Base-by-base conservation (phyloP, 352 stramenopile species). In the Pythium myriotylum region DNA sequence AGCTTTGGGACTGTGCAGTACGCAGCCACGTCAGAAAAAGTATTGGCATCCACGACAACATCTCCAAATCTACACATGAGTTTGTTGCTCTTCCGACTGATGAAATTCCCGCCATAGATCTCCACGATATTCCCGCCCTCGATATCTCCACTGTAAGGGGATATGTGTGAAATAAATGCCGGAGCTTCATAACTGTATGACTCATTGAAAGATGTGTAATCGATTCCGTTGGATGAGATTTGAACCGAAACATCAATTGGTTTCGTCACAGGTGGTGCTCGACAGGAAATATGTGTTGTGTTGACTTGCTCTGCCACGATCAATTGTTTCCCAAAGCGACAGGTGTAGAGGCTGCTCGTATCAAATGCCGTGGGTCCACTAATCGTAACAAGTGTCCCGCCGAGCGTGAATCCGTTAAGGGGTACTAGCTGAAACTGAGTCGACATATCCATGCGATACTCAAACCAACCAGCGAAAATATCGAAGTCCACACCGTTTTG, bases 11-110 rank as follows among this genome's bases (percentile, higher is more conserved):
- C 77, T 1, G 63, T 37, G 59, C 94, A 98, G 13, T 69, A 70
- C 13, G 91, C 76, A 32, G 85, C 77, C 6, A 67, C 72, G 2
- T 70, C 19, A 0, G 91, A 95, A 4, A 96, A 29, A 53, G 90
- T 83, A 0, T 52, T 73, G 17, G 84, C 88, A 68, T 84, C 59
- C 0, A 94, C 84, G 10, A 88, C 67, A 7, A 74, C 70, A 12
- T 96, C 80, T 41, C 91, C 94, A 76, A 98, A 98, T 13, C 88
- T 82, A 68, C 94, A 98, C 3, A 70, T 29, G 9, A 96, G 50
- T 4, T 76, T 56, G 17, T 82, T 56, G 17, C 62, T 59, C 24
- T 75, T 74, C 3, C 71, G 73, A 41, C 67, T 64, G 17, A 57
- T 56, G 42, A 95, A 94, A 27, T 76, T 73, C 0, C 77, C 86